A percentile compares a stretch with the other conserved stretches of the same genome.
Evolutionary conservation across 2,329 filamentous ascomycete genomes (phyloP).

Genomic region (Botryotinia calthae): DNA sequence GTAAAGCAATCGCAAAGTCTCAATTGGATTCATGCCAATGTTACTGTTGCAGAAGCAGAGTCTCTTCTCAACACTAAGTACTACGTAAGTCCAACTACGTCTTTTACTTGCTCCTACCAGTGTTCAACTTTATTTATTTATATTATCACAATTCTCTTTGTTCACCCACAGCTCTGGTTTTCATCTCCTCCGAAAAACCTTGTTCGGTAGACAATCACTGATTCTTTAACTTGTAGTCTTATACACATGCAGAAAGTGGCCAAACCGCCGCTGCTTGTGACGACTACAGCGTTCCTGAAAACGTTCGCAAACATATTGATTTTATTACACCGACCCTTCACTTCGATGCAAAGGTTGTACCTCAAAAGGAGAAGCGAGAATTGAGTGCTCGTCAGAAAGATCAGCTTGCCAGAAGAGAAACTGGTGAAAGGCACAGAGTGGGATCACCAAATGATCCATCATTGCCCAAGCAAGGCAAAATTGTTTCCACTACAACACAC

Average conservation of each 20-base stretch:
- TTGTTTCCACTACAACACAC: background rate
- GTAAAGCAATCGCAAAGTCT: conserved; percentile 45
- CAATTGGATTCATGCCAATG: conserved; percentile 38
- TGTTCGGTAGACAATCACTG: background rate
- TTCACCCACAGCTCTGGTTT: background rate
- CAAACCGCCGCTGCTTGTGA: conserved; percentile 26
- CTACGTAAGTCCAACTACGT: conserved; percentile 22
- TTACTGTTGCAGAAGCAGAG: conserved; percentile 45
- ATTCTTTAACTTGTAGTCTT: conserved; percentile 7
- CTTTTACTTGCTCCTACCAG: background rate
- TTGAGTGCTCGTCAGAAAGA: conserved; percentile 7
- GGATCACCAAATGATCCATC: conserved; percentile 37
- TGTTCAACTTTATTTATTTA: background rate
- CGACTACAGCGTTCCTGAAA: conserved; percentile 22
- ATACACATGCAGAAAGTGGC: conserved; percentile 26
- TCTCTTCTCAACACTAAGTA: conserved; percentile 52
- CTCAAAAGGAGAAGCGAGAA: conserved; percentile 14
- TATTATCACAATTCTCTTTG: background rate
- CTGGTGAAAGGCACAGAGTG: conserved; percentile 46
- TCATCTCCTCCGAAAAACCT: background rate
- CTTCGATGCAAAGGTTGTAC: conserved; percentile 22
- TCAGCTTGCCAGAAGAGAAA: background rate
- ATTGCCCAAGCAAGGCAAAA: conserved; percentile 37
- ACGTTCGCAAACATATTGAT: conserved; percentile 21
- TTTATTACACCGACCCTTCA: conserved; percentile 25